These are phyloP conservation scores for Cladophialophora carrionii DNA, from an alignment of 2,329 filamentous ascomycete genomes.

Conservation along the genomic window DNA sequence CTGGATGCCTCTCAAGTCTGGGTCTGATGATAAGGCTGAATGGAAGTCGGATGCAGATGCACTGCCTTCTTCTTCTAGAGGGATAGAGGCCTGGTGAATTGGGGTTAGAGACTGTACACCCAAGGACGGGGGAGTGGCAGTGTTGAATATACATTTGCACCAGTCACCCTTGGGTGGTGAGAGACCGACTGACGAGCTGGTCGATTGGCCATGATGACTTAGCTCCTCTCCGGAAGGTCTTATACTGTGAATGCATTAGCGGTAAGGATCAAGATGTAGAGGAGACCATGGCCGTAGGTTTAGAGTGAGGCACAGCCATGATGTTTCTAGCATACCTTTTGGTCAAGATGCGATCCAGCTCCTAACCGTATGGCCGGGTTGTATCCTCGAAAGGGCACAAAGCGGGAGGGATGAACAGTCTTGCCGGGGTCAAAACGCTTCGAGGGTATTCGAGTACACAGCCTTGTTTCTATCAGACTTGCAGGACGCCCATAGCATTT, in stretches of 20 bases:
- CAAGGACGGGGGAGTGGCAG: constrained; percentile 21
- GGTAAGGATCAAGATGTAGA: neutral
- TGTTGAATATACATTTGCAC: constrained; percentile 29
- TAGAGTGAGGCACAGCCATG: constrained; percentile 11
- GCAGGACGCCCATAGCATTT: neutral
- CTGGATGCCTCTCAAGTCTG: constrained; percentile 30
- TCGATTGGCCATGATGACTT: constrained; percentile 12
- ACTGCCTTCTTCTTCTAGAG: constrained; percentile 28
- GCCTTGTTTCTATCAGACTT: constrained; percentile 9
- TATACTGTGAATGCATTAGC: neutral
- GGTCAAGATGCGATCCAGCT: neutral
- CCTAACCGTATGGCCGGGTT: neutral
- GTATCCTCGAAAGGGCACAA: neutral
- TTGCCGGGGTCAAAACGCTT: neutral
- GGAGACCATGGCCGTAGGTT: neutral
- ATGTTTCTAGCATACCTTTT: constrained; percentile 2
- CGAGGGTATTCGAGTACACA: constrained; percentile 1
- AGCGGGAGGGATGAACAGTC: neutral
- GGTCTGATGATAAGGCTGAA: constrained; percentile 26
- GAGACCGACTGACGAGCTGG: constrained; percentile 15
- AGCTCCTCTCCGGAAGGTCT: neutral
- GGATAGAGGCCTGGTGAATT: constrained; percentile 23
- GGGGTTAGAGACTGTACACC: constrained; percentile 15
- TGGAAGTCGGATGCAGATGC: constrained; percentile 19
- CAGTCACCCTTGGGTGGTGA: constrained; percentile 10